Evolutionary conservation across 2,329 filamentous ascomycete genomes (phyloP).

Genomic region (Didymella pinodella): DNA sequence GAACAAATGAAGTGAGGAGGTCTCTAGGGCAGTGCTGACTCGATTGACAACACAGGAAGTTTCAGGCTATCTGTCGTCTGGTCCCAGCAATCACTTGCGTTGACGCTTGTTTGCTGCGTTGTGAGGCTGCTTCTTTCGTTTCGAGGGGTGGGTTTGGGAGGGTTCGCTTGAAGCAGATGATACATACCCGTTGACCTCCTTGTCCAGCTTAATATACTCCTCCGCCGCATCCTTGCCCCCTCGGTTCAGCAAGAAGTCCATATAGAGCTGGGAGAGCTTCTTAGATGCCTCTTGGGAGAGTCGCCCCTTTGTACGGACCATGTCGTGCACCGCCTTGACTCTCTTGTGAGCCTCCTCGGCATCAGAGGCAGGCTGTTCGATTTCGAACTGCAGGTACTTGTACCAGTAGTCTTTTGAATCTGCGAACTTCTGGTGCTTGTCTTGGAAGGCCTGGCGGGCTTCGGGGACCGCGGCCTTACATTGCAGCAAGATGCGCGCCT

Average conservation of each 20-base stretch:
- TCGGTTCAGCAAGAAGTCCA: conserved; percentile 82
- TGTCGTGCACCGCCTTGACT: conserved; percentile 81
- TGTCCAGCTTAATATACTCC: conserved; percentile 82
- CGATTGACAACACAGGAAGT: conserved; percentile 6
- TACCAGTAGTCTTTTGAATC: conserved; percentile 91
- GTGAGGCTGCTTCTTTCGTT: conserved; percentile 45
- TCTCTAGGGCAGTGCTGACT: conserved; percentile 18
- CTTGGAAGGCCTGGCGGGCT: conserved; percentile 82
- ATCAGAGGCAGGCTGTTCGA: conserved; percentile 76
- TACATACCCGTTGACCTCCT: conserved; percentile 78
- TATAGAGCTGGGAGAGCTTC: conserved; percentile 79
- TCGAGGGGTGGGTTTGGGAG: conserved; percentile 33
- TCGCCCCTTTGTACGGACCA: conserved; percentile 75
- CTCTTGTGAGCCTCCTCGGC: conserved; percentile 71
- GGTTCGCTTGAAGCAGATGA: conserved; percentile 42
- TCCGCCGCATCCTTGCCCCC: conserved; percentile 85
- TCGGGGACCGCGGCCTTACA: conserved; percentile 81
- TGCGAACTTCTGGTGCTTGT: conserved; percentile 82
- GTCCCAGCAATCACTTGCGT: conserved; percentile 32
- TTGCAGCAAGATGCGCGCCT: conserved; percentile 88
- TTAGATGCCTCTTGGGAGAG: conserved; percentile 73
- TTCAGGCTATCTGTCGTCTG: conserved; percentile 18
- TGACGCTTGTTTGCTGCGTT: conserved; percentile 45
- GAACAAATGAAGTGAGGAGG: conserved; percentile 28
- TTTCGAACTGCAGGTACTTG: conserved; percentile 87